Evolutionary conservation across 768 basidiomycete genomes (phyloP), one percentile per base, ranked within the genome.

Genomic region (Pisolithus microcarpus): DNA sequence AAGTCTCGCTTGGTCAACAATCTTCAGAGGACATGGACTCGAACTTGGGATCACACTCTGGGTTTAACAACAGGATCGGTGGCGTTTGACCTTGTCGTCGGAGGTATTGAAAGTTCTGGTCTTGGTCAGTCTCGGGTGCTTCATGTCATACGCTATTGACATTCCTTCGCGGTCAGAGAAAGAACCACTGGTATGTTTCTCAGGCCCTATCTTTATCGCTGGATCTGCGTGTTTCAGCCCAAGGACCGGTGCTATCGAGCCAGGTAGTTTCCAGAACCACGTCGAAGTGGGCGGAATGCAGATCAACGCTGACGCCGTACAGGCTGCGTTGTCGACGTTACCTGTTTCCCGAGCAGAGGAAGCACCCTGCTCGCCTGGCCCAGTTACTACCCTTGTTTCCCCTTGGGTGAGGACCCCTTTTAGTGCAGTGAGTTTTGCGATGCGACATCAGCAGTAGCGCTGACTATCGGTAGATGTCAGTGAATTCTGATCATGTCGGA

Each of bases 41-140:
- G 79, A 49, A 85, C 85, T 38, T 81, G 85, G 72, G 82, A 85
- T 54, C 73, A 79, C 48, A 85, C 85, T 23, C 76, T 84, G 72
- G 85, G 82, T 11, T 75, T 72, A 38, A 82, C 80, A 44, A 77
- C 75, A 48, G 86, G 82, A 18, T 73, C 74, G 11, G 75, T 77
- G 2, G 72, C 73, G 4, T 64, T 87, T 46, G 68, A 73, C 45
- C 62, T 87, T 38, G 74, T 68, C 38, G 61, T 81, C 40, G 68
- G 67, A 39, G 72, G 76, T 45, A 65, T 85, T 30, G 64, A 70
- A 38, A 79, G 78, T 10, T 72, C 65, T 23, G 56, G 70, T 16
- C 69, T 61, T 51, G 69, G 77, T 76, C 53, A 45, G 61, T 62
- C 13, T 18, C 42, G 21, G 6, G 21, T 7, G 37, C 4, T 4